Evolutionary conservation across 768 basidiomycete species (phyloP), one percentile per base, ranked within the genome.

Genomic region (Boletus reticulatus): DNA sequence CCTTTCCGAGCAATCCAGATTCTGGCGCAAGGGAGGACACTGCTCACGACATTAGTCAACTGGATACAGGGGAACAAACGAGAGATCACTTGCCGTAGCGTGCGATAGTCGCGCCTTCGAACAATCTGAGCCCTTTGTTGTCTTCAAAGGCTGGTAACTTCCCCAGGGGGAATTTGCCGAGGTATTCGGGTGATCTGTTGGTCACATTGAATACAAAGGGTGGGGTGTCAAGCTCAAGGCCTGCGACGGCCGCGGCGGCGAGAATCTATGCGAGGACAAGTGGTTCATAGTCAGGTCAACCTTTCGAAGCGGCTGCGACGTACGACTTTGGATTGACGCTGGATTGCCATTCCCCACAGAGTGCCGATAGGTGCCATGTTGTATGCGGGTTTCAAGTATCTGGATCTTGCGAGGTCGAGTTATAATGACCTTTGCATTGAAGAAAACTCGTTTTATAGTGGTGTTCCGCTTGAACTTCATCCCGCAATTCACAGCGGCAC

Each of bases 91-190:
- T 50, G 34, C 70, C 62, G 50, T 72, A 56, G 29, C 64, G 70
- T 22, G 68, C 70, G 38, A 71, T 71, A 12, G 66, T 7, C 1
- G 62, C 66, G 6, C 69, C 69, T 51, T 71, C 69, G 42, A 68
- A 56, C 46, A 72, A 43, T 46, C 49, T 61, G 17, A 72, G 41
- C 2, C 66, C 70, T 4, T 60, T 39, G 20, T 41, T 45, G 43
- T 56, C 52, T 24, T 72, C 70, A 31, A 71, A 70, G 0, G 62
- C 60, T 7, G 69, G 69, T 0, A 70, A 7, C 49, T 68, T 70
- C 24, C 70, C 69, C 11, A 72, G 0, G 2, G 68, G 68, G 38
- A 70, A 72, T 48, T 72, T 70, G 4, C 39, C 32, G 20, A 72
- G 60, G 55, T 52, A 70, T 57, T 72, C 70, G 6, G 68, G 60